A percentile compares a stretch with the other conserved stretches of the same genome.
Conservation (phyloP, 83 land plant species). For the Isoetes engelmannii region DNA sequence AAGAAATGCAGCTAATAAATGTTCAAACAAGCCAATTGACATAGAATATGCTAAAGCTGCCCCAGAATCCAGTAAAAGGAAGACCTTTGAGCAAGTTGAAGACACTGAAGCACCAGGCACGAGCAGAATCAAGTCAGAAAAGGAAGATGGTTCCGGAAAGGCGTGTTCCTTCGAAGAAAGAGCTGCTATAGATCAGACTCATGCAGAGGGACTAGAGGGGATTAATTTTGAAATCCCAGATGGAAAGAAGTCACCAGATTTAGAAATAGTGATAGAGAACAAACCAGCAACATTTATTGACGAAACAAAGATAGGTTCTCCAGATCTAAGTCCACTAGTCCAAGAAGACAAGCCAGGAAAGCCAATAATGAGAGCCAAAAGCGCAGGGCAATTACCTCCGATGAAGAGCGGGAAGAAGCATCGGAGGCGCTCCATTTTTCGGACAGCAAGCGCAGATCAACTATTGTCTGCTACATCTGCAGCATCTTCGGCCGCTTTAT, state of each 20-base stretch:
- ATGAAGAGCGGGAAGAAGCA: not conserved
- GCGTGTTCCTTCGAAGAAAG: not conserved
- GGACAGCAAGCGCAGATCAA: constrained; percentile 10
- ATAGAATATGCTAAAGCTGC: too few relatives aligned
- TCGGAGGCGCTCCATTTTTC: not conserved
- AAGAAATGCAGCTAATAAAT: not conserved
- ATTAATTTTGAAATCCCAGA: not conserved
- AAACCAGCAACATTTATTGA: not conserved
- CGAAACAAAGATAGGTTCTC: too few relatives aligned
- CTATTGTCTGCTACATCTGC: not conserved
- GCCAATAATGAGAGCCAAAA: constrained; percentile 17
- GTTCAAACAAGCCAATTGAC: not conserved
- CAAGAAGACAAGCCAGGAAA: constrained; percentile 17
- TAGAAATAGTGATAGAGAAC: not conserved
- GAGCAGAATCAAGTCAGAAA: too few relatives aligned
- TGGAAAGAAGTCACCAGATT: not conserved
- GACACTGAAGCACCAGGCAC: not conserved
- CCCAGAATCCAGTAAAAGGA: too few relatives aligned
- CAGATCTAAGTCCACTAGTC: not conserved
- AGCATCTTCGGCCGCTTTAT: not conserved
- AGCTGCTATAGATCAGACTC: not conserved
- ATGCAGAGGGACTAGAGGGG: not conserved
- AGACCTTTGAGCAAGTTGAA: too few relatives aligned
- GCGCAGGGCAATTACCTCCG: not conserved
- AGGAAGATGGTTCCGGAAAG: not conserved